A percentile compares a stretch with the other conserved stretches of the same genome.
phyloP scores from a whole-genome alignment of 129 eudicot genomes.

The Rutidosis leptorrhynchoides region DNA sequence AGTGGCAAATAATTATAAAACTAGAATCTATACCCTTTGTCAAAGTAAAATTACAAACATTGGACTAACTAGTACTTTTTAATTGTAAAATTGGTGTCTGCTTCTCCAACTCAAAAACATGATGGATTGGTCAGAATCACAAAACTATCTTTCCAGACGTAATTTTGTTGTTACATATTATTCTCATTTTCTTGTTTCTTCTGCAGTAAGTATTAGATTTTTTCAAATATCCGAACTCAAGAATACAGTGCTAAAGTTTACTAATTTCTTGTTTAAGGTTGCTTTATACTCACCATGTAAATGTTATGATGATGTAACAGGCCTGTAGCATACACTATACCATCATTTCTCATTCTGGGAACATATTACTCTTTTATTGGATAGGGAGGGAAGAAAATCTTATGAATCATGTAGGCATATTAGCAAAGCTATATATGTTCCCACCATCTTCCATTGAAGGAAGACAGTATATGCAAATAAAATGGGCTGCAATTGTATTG shows the following conservation, averaged over 20 bases:
- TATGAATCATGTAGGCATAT: slow-evolving; percentile 8
- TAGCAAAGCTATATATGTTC: background rate
- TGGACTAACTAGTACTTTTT: background rate
- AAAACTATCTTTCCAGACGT: background rate
- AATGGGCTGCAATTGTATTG: background rate
- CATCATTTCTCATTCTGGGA: slow-evolving; percentile 1
- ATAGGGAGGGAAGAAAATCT: background rate
- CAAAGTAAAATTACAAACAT: background rate
- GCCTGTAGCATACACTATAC: background rate
- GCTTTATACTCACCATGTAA: background rate
- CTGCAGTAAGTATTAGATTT: background rate
- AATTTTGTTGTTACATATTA: background rate
- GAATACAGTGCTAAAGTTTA: background rate
- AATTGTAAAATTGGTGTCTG: background rate
- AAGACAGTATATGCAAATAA: background rate
- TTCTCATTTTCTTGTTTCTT: no score
- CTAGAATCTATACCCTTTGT: background rate
- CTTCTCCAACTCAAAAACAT: background rate
- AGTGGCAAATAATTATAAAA: background rate
- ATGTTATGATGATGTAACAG: slow-evolving; percentile 5
- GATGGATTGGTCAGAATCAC: background rate
- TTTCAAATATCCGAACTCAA: background rate
- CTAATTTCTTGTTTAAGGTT: background rate
- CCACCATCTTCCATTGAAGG: background rate
- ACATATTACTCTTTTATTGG: background rate